Evolutionary conservation across 2,329 filamentous ascomycete genomes (phyloP).

Genomic region (Ophiostoma piceae): DNA sequence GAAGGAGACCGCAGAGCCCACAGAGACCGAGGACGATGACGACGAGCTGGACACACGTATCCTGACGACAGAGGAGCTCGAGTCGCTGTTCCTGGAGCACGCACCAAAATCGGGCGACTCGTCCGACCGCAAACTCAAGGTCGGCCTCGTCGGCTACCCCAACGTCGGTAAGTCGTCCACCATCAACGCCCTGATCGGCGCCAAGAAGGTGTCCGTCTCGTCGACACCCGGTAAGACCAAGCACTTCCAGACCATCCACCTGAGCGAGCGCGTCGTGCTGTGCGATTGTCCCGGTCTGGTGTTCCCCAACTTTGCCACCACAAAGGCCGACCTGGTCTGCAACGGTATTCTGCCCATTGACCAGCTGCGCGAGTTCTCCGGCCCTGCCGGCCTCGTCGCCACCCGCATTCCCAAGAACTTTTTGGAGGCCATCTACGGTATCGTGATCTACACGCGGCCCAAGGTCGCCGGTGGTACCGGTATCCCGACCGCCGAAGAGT

Average conservation of each 20-base stretch:
- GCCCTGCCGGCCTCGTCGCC: slow-evolving; percentile 76
- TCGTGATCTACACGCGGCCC: slow-evolving; percentile 75
- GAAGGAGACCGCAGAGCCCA: slow-evolving; percentile 25
- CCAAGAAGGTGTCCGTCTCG: slow-evolving; percentile 97
- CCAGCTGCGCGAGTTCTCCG: slow-evolving; percentile 87
- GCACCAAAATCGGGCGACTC: slow-evolving; percentile 46
- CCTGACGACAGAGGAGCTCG: slow-evolving; percentile 60
- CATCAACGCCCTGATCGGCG: slow-evolving; percentile 96
- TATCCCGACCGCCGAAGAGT: slow-evolving; percentile 73
- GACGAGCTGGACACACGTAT: slow-evolving; percentile 35
- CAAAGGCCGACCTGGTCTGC: slow-evolving; percentile 92
- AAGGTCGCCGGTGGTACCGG: slow-evolving; percentile 91
- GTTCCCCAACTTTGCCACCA: slow-evolving; percentile 95
- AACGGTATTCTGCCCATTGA: slow-evolving; percentile 95
- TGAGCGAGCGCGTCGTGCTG: slow-evolving; percentile 81
- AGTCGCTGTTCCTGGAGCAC: slow-evolving; percentile 78
- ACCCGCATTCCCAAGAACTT: slow-evolving; percentile 81
- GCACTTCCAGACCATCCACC: slow-evolving; percentile 96
- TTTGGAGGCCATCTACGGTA: slow-evolving; percentile 88
- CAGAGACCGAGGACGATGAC: neutral
- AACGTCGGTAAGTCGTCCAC: slow-evolving; percentile 99
- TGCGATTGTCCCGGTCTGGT: slow-evolving; percentile 98
- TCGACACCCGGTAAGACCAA: slow-evolving; percentile 98
- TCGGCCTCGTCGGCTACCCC: slow-evolving; percentile 93
- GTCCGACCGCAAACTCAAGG: slow-evolving; percentile 64